Evolutionary conservation across 1,139 yeast species (phyloP).

Genomic region (Blastobotrys capitulatus): DNA sequence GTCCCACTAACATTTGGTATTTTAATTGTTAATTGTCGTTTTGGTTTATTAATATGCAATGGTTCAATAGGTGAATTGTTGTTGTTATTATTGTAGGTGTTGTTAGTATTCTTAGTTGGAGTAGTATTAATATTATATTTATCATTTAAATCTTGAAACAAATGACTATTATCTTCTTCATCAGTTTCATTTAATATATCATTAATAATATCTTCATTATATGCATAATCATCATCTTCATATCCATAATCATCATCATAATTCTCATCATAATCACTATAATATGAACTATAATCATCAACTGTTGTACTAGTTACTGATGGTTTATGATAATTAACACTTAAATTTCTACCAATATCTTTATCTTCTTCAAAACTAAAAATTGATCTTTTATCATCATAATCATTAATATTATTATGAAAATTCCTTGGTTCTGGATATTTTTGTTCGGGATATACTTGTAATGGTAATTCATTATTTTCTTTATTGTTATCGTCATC

Average conservation of each 20-base stretch:
- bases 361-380: conserved; percentile 30
- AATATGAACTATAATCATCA: background rate
- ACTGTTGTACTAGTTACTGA: conserved; percentile 1
- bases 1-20: background rate
- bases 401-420: background rate
- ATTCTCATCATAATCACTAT: conserved; percentile 21
- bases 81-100: background rate
- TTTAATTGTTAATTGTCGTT: background rate
- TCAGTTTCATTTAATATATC: conserved; percentile 10
- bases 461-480: background rate
- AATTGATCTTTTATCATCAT: conserved; percentile 21
- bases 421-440: background rate
- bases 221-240: conserved; percentile 7
- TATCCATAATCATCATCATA: conserved; percentile 20
- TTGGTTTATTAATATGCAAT: background rate
- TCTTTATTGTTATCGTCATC: background rate
- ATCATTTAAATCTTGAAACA: conserved; percentile 8
- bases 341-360: conserved; percentile 25
- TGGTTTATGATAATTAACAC: conserved; percentile 30
- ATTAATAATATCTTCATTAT: background rate
- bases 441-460: background rate
- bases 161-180: conserved; percentile 9
- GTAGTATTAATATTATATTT: background rate
- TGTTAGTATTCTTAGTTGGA: no score
- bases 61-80: conserved; percentile 4